phyloP scores from a whole-genome alignment of 495 filamentous ascomycete species.

The Xylaria telfairii region DNA sequence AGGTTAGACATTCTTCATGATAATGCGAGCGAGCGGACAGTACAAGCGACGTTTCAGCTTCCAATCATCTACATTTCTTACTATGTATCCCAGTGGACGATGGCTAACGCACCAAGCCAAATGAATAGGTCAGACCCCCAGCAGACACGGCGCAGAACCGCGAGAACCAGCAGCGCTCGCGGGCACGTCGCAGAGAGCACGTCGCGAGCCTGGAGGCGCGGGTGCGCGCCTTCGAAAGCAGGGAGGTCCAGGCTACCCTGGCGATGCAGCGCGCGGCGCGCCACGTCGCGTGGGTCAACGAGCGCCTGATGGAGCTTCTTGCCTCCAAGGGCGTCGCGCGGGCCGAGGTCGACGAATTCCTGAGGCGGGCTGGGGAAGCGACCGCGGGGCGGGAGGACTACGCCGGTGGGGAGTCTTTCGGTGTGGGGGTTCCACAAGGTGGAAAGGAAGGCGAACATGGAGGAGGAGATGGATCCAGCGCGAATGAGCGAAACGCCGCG shows the following conservation, averaged over 20 bases:
- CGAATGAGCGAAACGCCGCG: too few species aligned
- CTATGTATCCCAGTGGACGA: not conserved
- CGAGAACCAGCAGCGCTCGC: slow-evolving; percentile 28
- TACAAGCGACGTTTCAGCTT: not conserved
- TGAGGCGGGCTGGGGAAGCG: not conserved
- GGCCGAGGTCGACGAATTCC: slow-evolving; percentile 20
- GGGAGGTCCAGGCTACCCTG: slow-evolving; percentile 9
- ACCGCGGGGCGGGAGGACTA: not conserved
- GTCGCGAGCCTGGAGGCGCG: slow-evolving; percentile 23
- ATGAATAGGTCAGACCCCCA: slow-evolving; percentile 3
- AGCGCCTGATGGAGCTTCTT: slow-evolving; percentile 16
- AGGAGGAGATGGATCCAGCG: too few species aligned
- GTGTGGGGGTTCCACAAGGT: not conserved
- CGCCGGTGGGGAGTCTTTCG: not conserved
- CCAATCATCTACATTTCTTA: not conserved
- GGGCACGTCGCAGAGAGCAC: slow-evolving; percentile 25
- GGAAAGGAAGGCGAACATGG: not conserved
- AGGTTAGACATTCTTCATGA: not conserved
- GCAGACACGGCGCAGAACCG: slow-evolving; percentile 21
- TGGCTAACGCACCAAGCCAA: not conserved
- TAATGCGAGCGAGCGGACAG: not conserved
- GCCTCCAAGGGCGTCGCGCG: slow-evolving; percentile 8
- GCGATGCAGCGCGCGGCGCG: slow-evolving; percentile 28
- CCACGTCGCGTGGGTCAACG: slow-evolving; percentile 24
- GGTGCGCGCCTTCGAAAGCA: slow-evolving; percentile 11